Evolutionary conservation across 352 stramenopile genomes (phyloP).

Genomic region (Globisporangium splendens): DNA sequence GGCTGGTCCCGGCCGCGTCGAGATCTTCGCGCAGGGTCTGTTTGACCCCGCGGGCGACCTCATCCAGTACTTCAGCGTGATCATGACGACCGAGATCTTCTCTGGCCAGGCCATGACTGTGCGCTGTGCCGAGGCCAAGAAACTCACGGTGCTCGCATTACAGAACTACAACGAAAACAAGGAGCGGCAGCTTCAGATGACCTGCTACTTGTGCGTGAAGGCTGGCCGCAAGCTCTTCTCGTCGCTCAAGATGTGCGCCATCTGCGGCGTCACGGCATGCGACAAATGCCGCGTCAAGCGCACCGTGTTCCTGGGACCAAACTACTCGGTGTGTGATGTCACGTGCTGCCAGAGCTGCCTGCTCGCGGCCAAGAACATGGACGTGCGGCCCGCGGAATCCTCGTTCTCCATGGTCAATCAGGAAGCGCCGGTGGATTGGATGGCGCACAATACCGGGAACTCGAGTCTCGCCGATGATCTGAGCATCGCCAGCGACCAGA

Average conservation of each 20-base stretch:
- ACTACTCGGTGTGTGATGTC: slow-evolving; percentile 15
- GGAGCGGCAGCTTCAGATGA: not conserved
- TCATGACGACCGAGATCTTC: slow-evolving; percentile 36
- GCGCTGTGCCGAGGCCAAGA: slow-evolving; percentile 48
- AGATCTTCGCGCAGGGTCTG: slow-evolving; percentile 40
- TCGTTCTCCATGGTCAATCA: slow-evolving; percentile 6
- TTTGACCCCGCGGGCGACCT: slow-evolving; percentile 40
- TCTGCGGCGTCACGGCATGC: slow-evolving; percentile 22
- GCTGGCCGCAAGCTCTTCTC: slow-evolving; percentile 9
- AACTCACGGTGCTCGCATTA: slow-evolving; percentile 39
- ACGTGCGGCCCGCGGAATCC: slow-evolving; percentile 19
- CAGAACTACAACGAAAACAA: slow-evolving; percentile 6
- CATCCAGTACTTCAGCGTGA: slow-evolving; percentile 22
- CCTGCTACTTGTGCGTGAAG: slow-evolving; percentile 19
- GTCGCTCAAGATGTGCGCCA: slow-evolving; percentile 20
- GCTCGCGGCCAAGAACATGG: slow-evolving; percentile 22
- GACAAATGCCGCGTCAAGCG: slow-evolving; percentile 25
- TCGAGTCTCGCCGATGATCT: no score
- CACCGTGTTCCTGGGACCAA: slow-evolving; percentile 24
- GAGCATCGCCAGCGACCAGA: no score
- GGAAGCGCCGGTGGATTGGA: not conserved
- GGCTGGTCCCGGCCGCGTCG: slow-evolving; percentile 26
- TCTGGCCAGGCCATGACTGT: slow-evolving; percentile 30
- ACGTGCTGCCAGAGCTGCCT: slow-evolving; percentile 36
- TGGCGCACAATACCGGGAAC: not conserved